Evolutionary conservation across 2,329 filamentous ascomycete species (phyloP), one percentile per base, ranked within the genome.

Genomic region (Colletotrichum spaethianum): DNA sequence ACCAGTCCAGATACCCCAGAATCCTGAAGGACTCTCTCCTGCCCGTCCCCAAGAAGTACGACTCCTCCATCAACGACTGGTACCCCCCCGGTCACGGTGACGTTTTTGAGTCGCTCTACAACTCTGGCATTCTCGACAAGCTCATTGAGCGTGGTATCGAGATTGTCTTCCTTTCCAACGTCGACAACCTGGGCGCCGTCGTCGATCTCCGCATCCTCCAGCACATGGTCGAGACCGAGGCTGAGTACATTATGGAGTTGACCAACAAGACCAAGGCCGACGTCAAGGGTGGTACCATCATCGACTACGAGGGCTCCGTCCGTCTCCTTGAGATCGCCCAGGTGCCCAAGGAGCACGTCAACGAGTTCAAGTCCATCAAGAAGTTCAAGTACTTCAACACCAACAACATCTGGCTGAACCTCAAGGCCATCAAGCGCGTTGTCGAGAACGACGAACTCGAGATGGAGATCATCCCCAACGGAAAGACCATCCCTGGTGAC

Each of bases 301-400:
- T 99, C 81, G 96, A 99, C 88, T 98, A 98, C 86, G 96, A 99
- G 83, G 96, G 96, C 80, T 95, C 94, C 70, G 96, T 97, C 78
- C 95, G 96, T 81, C 93, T 99, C 77, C 93, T 99, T 64, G 96
- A 99, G 88, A 98, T 99, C 79, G 96, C 96, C 18, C 96, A 99
- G 89, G 96, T 99, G 44, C 96, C 96, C 86, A 99, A 98, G 92
- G 94, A 99, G 89, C 96, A 99, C 86, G 94, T 96, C 83, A 98
- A 99, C 87, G 96, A 99, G 88, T 99, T 99, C 94, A 99, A 99
- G 92, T 98, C 95, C 60, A 99, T 99, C 90, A 99, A 99, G 93
- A 99, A 99, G 91, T 99, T 99, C 93, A 98, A 97, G 91, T 99
- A 99, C 92, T 99, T 99, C 93, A 99, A 99, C 92, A 99, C 96